Conservation (phyloP, 768 basidiomycete genomes). For the Heimioporus sp. region DNA sequence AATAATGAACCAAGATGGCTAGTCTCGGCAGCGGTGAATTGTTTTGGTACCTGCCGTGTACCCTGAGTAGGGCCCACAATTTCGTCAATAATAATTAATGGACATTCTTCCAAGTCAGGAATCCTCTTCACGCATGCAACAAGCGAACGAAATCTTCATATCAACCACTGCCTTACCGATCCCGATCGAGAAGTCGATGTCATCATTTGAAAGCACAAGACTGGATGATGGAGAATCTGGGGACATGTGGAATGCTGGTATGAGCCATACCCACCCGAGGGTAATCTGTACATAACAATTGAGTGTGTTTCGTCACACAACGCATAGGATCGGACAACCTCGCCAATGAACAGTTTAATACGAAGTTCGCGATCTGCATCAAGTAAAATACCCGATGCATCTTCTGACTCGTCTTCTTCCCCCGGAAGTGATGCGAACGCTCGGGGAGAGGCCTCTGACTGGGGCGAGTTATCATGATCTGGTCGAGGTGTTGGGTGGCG, state of each 20-base stretch:
- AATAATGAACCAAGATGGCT: too few relatives aligned
- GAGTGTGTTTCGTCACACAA: not conserved
- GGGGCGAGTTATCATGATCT: not conserved
- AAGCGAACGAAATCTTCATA: constrained; percentile 61
- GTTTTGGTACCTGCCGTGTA: not conserved
- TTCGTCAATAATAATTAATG: not conserved
- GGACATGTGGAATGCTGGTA: constrained; percentile 79
- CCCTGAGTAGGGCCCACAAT: not conserved
- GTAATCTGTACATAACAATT: constrained; percentile 46
- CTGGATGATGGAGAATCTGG: constrained; percentile 38
- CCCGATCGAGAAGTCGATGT: constrained; percentile 78
- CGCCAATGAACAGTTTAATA: constrained; percentile 70
- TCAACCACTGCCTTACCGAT: constrained; percentile 66
- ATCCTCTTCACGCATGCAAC: constrained; percentile 23
- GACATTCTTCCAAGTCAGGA: not conserved
- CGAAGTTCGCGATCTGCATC: constrained; percentile 68
- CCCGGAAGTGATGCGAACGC: not conserved
- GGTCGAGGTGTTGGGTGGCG: constrained; percentile 16
- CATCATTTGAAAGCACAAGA: constrained; percentile 52
- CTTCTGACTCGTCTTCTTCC: constrained; percentile 16
- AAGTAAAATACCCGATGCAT: constrained; percentile 49
- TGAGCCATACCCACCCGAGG: constrained; percentile 86
- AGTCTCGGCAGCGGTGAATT: not conserved
- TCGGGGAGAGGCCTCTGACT: not conserved
- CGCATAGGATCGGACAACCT: constrained; percentile 39